Conservation (phyloP, 2,329 filamentous ascomycete species). For the Clonostachys chloroleuca region DNA sequence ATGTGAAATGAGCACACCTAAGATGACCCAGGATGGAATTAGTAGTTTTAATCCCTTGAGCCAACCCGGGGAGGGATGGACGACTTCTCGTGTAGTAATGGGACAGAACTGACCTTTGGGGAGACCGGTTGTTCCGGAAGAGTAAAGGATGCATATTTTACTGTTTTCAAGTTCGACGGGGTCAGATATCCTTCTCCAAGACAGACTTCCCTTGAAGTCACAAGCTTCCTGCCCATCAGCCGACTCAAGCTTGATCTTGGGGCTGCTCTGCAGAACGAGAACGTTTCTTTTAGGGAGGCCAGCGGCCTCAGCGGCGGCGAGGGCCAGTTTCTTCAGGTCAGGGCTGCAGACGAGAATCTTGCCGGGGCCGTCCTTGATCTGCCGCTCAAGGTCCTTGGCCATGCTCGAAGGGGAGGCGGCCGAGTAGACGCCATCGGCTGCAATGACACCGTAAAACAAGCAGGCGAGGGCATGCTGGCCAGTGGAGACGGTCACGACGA, state of each 20-base stretch:
- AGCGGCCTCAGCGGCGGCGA: slow-evolving; percentile 40
- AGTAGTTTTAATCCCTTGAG: background rate
- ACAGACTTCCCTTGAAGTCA: slow-evolving; percentile 27
- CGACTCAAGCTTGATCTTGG: slow-evolving; percentile 15
- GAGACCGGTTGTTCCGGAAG: slow-evolving; percentile 41
- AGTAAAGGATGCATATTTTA: slow-evolving; percentile 38
- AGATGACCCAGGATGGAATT: background rate
- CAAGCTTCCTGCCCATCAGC: slow-evolving; percentile 13
- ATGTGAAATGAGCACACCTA: slow-evolving; percentile 37
- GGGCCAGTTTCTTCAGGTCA: slow-evolving; percentile 37
- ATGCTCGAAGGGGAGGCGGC: slow-evolving; percentile 47
- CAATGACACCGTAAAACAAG: slow-evolving; percentile 51
- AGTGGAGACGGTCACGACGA: slow-evolving; percentile 51
- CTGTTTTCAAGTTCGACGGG: slow-evolving; percentile 30
- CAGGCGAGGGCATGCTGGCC: slow-evolving; percentile 51
- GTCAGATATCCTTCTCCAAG: slow-evolving; percentile 52
- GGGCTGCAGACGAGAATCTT: slow-evolving; percentile 38
- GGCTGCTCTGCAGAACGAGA: slow-evolving; percentile 39
- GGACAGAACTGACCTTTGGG: slow-evolving; percentile 28
- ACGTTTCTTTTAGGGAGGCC: slow-evolving; percentile 40
- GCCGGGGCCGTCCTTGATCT: slow-evolving; percentile 29
- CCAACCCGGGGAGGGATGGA: background rate
- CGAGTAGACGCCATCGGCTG: slow-evolving; percentile 55
- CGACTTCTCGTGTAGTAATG: background rate
- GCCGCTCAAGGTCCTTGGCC: slow-evolving; percentile 41